Percentiles rank a stretch among this genome's conserved stretches.
phyloP scores from a whole-genome alignment of 352 stramenopile species.

The Globisporangium abappressorium region DNA sequence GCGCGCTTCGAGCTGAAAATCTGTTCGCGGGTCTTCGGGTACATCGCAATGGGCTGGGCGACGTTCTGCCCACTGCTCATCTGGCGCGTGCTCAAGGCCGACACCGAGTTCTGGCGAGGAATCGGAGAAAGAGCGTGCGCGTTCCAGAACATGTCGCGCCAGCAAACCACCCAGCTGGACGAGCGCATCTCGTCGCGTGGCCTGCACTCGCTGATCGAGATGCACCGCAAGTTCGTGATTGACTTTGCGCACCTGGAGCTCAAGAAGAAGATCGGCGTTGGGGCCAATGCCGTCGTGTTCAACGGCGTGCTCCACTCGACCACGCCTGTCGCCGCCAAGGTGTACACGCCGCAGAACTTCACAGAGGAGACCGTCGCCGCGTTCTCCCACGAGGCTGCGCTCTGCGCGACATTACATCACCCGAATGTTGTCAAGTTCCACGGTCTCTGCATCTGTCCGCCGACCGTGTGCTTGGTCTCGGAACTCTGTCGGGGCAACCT shows the following conservation, averaged over 20 bases:
- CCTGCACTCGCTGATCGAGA: constrained; percentile 60
- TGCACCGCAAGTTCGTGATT: constrained; percentile 65
- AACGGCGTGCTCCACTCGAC: constrained; percentile 33
- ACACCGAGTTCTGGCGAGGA: constrained; percentile 48
- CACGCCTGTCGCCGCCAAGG: constrained; percentile 49
- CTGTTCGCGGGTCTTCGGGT: constrained; percentile 6
- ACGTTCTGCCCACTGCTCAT: constrained; percentile 36
- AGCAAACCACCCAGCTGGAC: constrained; percentile 22
- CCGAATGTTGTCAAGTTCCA: constrained; percentile 68
- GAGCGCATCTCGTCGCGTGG: constrained; percentile 41
- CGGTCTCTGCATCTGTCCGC: constrained; percentile 62
- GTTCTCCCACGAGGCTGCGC: constrained; percentile 62
- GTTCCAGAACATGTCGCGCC: constrained; percentile 21
- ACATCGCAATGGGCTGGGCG: constrained; percentile 27
- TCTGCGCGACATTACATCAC: constrained; percentile 46
- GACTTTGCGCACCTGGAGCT: constrained; percentile 64
- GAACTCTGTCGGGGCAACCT: constrained; percentile 55
- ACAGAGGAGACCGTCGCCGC: constrained; percentile 47
- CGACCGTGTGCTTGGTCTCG: constrained; percentile 58
- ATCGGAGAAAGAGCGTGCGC: constrained; percentile 36
- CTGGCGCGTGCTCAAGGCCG: constrained; percentile 48
- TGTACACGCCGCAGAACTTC: constrained; percentile 54
- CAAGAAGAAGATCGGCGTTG: constrained; percentile 41
- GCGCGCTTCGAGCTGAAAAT: constrained; percentile 1
- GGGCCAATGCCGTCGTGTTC: constrained; percentile 50